phyloP scores from a whole-genome alignment of 1,284 basidiomycete genomes.

The Cryptococcus jaspeensis region DNA sequence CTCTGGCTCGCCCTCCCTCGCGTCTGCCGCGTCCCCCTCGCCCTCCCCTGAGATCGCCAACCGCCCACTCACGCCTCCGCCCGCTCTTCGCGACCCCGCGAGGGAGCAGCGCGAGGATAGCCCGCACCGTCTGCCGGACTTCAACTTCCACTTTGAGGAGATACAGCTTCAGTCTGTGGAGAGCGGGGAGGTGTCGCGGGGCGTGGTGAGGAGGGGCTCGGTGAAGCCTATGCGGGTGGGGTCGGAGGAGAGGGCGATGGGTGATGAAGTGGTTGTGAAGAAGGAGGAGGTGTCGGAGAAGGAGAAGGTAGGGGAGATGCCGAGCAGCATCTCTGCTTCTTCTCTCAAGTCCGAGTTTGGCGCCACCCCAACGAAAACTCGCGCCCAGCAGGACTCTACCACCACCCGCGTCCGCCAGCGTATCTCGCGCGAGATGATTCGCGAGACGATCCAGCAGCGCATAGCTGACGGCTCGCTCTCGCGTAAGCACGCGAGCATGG shows the following conservation, averaged over 20 bases:
- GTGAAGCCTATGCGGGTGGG: slow-evolving; percentile 7
- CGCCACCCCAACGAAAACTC: not conserved
- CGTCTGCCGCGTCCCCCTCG: no score
- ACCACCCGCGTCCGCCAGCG: slow-evolving; percentile 45
- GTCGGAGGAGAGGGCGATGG: not conserved
- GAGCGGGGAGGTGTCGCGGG: not conserved
- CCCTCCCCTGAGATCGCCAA: slow-evolving; percentile 3
- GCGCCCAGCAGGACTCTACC: slow-evolving; percentile 22
- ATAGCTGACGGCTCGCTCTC: slow-evolving; percentile 39
- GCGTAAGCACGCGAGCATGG: slow-evolving; percentile 18
- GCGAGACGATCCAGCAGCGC: slow-evolving; percentile 46
- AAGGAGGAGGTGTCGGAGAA: not conserved
- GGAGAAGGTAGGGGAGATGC: not conserved
- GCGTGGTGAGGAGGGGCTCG: slow-evolving; percentile 1
- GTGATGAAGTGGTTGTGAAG: not conserved
- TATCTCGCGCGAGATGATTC: slow-evolving; percentile 49
- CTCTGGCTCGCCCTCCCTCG: no score
- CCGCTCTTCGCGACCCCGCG: slow-evolving; percentile 3
- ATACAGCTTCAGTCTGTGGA: slow-evolving; percentile 23
- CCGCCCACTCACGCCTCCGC: slow-evolving; percentile 44
- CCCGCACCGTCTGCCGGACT: slow-evolving; percentile 44
- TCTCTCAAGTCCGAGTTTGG: slow-evolving; percentile 17
- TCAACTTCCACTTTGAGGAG: slow-evolving; percentile 44
- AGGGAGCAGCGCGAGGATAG: slow-evolving; percentile 23
- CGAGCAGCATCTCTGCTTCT: not conserved